A percentile compares a stretch with the other conserved stretches of the same genome.
These are phyloP conservation scores for Suillus variegatus DNA, from an alignment of 768 basidiomycete species.

Conservation along the genomic window DNA sequence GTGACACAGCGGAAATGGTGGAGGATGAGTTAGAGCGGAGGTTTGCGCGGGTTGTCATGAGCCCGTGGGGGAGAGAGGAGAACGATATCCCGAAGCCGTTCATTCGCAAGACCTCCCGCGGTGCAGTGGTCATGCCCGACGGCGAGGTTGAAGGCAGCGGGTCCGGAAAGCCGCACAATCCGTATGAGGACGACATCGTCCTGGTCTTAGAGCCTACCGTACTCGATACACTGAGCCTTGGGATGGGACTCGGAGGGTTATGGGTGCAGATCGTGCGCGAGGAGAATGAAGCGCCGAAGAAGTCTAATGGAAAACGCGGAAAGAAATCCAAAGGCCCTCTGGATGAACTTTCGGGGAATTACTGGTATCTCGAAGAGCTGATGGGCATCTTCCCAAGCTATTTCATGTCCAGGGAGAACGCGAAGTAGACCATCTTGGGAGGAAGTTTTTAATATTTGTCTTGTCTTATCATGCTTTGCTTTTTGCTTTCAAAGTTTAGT, in stretches of 20 bases:
- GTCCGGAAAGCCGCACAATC: slow-evolving; percentile 43
- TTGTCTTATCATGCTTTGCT: not conserved
- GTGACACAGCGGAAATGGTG: slow-evolving; percentile 27
- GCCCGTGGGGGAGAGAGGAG: slow-evolving; percentile 52
- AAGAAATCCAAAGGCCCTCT: slow-evolving; percentile 28
- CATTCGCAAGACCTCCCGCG: slow-evolving; percentile 39
- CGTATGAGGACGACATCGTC: slow-evolving; percentile 57
- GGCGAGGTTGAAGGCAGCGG: slow-evolving; percentile 12
- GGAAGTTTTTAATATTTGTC: not conserved
- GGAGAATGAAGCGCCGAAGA: slow-evolving; percentile 10
- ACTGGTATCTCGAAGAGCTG: slow-evolving; percentile 65
- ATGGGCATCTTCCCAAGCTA: slow-evolving; percentile 56
- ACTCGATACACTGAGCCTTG: slow-evolving; percentile 39
- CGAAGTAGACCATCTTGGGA: not conserved
- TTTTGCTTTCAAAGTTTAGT: slow-evolving; percentile 1
- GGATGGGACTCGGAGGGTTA: slow-evolving; percentile 55
- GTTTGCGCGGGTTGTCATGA: slow-evolving; percentile 52
- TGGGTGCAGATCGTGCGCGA: slow-evolving; percentile 67
- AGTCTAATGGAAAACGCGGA: slow-evolving; percentile 8
- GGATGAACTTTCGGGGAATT: slow-evolving; percentile 30
- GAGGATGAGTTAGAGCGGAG: slow-evolving; percentile 48
- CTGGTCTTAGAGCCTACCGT: slow-evolving; percentile 53
- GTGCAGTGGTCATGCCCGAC: slow-evolving; percentile 33
- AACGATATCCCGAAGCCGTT: slow-evolving; percentile 38
- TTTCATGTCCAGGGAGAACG: slow-evolving; percentile 32